Evolutionary conservation across 2,329 filamentous ascomycete species (phyloP), one percentile per base, ranked within the genome.

Genomic region (Ceratocystis colombiana): DNA sequence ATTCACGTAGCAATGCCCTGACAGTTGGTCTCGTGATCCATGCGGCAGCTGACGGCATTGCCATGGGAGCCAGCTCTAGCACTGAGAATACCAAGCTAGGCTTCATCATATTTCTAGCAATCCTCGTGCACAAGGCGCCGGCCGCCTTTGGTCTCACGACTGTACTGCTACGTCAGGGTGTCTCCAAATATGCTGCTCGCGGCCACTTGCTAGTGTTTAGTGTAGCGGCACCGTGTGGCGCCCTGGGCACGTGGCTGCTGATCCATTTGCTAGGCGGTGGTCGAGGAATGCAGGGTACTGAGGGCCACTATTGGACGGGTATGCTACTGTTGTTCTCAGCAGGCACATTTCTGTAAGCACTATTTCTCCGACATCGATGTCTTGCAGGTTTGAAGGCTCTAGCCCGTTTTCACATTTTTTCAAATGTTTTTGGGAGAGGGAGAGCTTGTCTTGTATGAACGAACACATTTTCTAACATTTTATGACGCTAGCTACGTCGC

Each of bases 111-210:
- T 99, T 99, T 75, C 77, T 96, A 50, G 94, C 94, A 10, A 94
- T 99, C 71, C 95, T 99, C 89, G 84, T 97, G 5, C 94, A 99
- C 76, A 99, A 97, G 77, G 93, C 91, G 1, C 93, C 92, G 0
- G 94, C 94, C 1, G 92, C 94, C 0, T 99, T 99, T 77, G 94
- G 94, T 0, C 78, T 99, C 61, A 97, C 93, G 0, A 92, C 91
- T 1, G 84, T 96, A 1, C 77, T 99, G 61, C 79, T 99, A 61
- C 95, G 93, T 74, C 91, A 96, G 73, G 94, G 94, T 0, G 79
- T 97, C 0, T 90, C 89, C 12, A 97, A 95, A 75, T 85, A 93
- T 55, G 87, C 86, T 8, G 90, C 91, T 0, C 81, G 93, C 67
- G 87, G 87, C 0, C 94, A 97, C 75, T 79, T 99, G 37, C 83